A percentile compares a stretch with the other conserved stretches of the same genome.
These are phyloP conservation scores for Paratinospora sagittata DNA, from an alignment of 164 flowering plant genomes.

Conservation along the genomic window DNA sequence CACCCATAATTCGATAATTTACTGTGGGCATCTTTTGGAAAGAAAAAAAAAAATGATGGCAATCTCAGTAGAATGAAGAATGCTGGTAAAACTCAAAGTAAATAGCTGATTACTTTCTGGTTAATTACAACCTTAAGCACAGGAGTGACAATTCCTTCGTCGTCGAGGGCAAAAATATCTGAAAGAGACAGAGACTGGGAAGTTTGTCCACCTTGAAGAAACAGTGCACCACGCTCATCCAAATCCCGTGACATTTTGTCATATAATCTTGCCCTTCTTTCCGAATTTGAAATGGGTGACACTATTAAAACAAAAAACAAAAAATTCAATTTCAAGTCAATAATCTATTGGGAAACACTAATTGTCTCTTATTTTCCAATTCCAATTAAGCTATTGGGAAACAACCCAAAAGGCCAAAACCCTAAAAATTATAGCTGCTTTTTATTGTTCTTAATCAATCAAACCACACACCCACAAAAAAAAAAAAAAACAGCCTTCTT, in stretches of 20 bases:
- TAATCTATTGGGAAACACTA: not conserved
- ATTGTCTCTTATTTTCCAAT: too few relatives aligned
- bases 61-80: not conserved
- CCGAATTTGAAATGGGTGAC: constrained; percentile 25
- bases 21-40: not conserved
- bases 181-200: constrained; percentile 88
- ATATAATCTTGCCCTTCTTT: constrained; percentile 49
- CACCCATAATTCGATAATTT: constrained; percentile 2
- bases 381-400: too few relatives aligned
- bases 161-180: constrained; percentile 60
- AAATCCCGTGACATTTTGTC: constrained; percentile 73
- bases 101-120: not conserved
- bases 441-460: not conserved
- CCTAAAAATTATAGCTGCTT: not conserved
- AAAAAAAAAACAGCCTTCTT: too few relatives aligned
- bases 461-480: not conserved
- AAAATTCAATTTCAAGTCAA: not conserved
- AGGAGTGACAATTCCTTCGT: constrained; percentile 82
- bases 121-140: constrained; percentile 52
- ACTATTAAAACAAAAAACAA: constrained; percentile 23
- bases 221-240: constrained; percentile 65
- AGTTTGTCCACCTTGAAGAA: constrained; percentile 77
- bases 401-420: not conserved
- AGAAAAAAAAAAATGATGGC: not conserved
- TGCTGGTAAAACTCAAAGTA: not conserved